Conservation (phyloP, 768 basidiomycete genomes). For the Amanita molliuscula region DNA sequence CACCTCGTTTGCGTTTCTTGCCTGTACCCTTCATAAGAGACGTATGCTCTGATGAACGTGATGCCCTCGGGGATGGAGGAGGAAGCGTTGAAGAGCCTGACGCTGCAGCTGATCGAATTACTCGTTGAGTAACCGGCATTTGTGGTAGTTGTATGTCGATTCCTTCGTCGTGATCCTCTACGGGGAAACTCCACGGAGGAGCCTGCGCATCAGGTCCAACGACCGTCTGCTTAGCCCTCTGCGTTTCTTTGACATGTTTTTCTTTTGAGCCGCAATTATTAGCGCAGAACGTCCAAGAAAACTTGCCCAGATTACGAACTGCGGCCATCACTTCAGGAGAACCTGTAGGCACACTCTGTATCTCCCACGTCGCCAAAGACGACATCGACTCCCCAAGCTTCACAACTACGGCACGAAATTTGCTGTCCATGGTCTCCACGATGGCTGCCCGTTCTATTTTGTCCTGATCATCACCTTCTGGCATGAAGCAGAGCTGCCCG, state of each 20-base stretch:
- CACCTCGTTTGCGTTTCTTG: background rate
- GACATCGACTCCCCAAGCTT: slow-evolving; percentile 1
- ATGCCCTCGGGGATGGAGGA: background rate
- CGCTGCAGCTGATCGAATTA: slow-evolving; percentile 2
- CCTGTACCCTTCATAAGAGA: background rate
- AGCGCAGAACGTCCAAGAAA: slow-evolving; percentile 10
- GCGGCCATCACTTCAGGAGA: slow-evolving; percentile 8
- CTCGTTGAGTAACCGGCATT: background rate
- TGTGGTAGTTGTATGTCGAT: no score
- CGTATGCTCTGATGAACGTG: no score
- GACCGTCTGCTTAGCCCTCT: background rate
- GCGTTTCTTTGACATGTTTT: background rate
- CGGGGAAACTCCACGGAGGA: slow-evolving; percentile 10
- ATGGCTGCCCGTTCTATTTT: slow-evolving; percentile 4
- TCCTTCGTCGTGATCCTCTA: no score
- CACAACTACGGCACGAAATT: slow-evolving; percentile 5
- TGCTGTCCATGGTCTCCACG: slow-evolving; percentile 7
- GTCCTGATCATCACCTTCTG: slow-evolving; percentile 1
- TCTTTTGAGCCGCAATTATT: background rate
- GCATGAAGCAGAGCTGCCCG: slow-evolving; percentile 7
- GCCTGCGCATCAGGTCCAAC: slow-evolving; percentile 10
- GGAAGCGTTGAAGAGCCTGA: background rate
- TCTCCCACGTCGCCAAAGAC: slow-evolving; percentile 11
- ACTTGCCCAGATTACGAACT: slow-evolving; percentile 11
- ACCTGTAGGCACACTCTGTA: slow-evolving; percentile 10